phyloP scores from a whole-genome alignment of 495 filamentous ascomycete genomes.

The Aspergillus baeticus region DNA sequence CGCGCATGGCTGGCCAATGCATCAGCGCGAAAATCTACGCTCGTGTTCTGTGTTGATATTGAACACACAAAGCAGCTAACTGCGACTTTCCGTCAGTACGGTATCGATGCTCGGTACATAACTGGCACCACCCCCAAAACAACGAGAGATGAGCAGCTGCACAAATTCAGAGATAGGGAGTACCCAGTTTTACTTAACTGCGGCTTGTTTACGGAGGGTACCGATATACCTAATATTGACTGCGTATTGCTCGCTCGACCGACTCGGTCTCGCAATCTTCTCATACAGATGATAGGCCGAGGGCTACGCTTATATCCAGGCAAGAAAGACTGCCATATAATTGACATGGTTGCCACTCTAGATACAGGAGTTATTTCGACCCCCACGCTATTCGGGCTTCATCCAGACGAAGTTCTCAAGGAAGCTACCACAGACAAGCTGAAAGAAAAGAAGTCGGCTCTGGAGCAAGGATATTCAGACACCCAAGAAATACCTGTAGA shows the following conservation, averaged over 20 bases:
- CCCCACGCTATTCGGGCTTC: slow-evolving; percentile 90
- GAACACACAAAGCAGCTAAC: slow-evolving; percentile 74
- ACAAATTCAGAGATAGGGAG: slow-evolving; percentile 69
- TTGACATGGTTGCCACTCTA: slow-evolving; percentile 91
- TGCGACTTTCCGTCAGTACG: slow-evolving; percentile 67
- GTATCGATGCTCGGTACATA: slow-evolving; percentile 80
- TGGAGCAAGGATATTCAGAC: slow-evolving; percentile 14
- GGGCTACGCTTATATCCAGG: slow-evolving; percentile 79
- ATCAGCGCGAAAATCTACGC: slow-evolving; percentile 69
- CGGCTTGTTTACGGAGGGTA: slow-evolving; percentile 94
- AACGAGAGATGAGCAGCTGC: slow-evolving; percentile 64
- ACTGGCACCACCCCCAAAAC: slow-evolving; percentile 71
- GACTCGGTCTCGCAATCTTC: slow-evolving; percentile 83
- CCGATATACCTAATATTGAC: slow-evolving; percentile 96
- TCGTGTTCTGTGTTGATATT: slow-evolving; percentile 92
- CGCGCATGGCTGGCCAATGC: slow-evolving; percentile 82
- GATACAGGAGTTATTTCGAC: slow-evolving; percentile 80
- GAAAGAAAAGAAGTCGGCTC: slow-evolving; percentile 45
- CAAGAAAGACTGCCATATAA: slow-evolving; percentile 89
- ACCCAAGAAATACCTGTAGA: not conserved
- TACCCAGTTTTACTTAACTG: slow-evolving; percentile 93
- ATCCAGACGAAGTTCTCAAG: slow-evolving; percentile 78
- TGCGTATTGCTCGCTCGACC: slow-evolving; percentile 87
- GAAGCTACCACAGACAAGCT: slow-evolving; percentile 57
- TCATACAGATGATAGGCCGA: slow-evolving; percentile 97